Evolutionary conservation across 345 rosid species (phyloP), one percentile per base, ranked within the genome.

Genomic region (Aquilaria yunnanensis): DNA sequence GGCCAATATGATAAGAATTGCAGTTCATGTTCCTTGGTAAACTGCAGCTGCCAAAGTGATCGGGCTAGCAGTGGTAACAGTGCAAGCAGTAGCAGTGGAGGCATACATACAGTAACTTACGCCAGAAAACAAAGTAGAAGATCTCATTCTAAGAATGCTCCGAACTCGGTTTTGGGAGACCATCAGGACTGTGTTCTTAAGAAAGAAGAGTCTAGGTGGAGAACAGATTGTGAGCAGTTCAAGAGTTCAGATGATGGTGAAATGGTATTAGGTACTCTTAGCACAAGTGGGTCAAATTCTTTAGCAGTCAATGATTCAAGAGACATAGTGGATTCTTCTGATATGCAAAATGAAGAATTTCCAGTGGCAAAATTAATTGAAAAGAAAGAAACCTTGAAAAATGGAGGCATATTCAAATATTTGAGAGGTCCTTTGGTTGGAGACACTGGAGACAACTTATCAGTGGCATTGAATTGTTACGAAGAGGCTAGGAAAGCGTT

Each of bases 61-160:
- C 80, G 97, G 74, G 97, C 81, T 37, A 93, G 94, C 84, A 93
- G 98, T 62, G 96, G 97, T 58, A 88, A 75, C 74, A 90, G 90
- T 37, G 98, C 97, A 47, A 93, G 97, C 71, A 84, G 98, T 67
- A 92, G 96, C 67, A 71, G 75, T 74, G 80, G 78, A 67, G 80
- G 75, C 71, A 60, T 53, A 16, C 74, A 56, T 57, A 46, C 74
- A 12, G 65, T 67, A 59, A 57, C 74, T 65, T 75, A 73, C 65
- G 70, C 80, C 57, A 86, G 92, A 70, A 93, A 85, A 79, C 83
- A 80, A 54, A 71, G 75, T 61, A 88, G 72, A 77, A 82, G 84
- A 74, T 69, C 63, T 13, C 65, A 65, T 74, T 51, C 75, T 55
- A 86, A 75, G 78, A 72, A 54, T 67, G 49, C 59, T 29, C 4